phyloP scores from a whole-genome alignment of 192 early-diverging fungal species.

The Mortierella claussenii region DNA sequence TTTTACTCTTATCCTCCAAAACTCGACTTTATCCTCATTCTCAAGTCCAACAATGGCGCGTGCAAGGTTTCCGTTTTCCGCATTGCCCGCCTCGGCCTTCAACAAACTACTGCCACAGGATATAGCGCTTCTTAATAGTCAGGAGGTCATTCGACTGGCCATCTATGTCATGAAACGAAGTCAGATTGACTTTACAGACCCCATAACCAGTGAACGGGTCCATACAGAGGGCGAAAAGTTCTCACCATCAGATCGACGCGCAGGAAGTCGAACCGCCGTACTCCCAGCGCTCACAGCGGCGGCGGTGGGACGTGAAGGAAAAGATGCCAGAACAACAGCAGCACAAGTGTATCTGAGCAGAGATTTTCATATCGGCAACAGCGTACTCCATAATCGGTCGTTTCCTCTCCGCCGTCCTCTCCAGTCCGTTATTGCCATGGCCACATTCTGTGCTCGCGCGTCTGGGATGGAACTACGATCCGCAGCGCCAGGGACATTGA shows the following conservation, averaged over 20 bases:
- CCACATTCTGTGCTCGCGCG: slow-evolving; percentile 32
- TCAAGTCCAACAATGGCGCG: too few species aligned
- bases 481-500: background rate
- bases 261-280: too few species aligned
- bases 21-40: background rate
- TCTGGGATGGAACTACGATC: background rate
- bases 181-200: slow-evolving; percentile 22
- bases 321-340: background rate
- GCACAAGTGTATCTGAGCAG: slow-evolving; percentile 20
- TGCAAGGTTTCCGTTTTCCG: slow-evolving; percentile 21
- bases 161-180: slow-evolving; percentile 33
- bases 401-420: slow-evolving; percentile 2
- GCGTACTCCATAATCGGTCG: slow-evolving; percentile 15
- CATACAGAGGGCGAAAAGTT: slow-evolving; percentile 41
- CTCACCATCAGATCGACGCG: too few species aligned
- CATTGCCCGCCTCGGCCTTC: background rate
- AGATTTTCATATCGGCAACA: slow-evolving; percentile 35
- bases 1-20: slow-evolving; percentile 7
- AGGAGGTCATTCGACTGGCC: slow-evolving; percentile 28
- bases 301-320: too few species aligned
- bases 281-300: too few species aligned
- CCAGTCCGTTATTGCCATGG: slow-evolving; percentile 16
- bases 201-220: slow-evolving; percentile 24
- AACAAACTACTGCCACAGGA: slow-evolving; percentile 1
- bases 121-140: slow-evolving; percentile 16